phyloP scores from a whole-genome alignment of 2,329 filamentous ascomycete species.

The Hortaea sp. region DNA sequence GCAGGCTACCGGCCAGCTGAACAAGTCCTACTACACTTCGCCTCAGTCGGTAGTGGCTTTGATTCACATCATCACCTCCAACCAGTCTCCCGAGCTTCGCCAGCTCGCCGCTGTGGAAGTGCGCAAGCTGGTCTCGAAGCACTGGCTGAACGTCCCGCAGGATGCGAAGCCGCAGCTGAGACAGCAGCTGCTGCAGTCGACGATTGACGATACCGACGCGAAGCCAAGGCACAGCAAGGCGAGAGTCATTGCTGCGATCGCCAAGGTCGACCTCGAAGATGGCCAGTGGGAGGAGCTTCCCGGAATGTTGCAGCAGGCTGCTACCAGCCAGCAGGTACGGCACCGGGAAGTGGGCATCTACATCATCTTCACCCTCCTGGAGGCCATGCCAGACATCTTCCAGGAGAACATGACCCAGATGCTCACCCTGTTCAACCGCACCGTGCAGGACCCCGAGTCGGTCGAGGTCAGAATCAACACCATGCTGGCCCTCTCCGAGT shows the following conservation, averaged over 20 bases:
- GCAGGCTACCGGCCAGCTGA: conserved; percentile 77
- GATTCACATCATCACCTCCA: conserved; percentile 76
- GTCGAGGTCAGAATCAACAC: conserved; percentile 91
- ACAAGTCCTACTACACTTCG: conserved; percentile 85
- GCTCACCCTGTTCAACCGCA: conserved; percentile 73
- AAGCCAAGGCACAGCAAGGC: conserved; percentile 78
- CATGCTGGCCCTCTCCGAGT: conserved; percentile 76
- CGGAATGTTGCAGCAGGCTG: conserved; percentile 66
- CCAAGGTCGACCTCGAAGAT: conserved; percentile 75
- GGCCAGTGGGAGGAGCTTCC: conserved; percentile 79
- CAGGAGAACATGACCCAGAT: conserved; percentile 69
- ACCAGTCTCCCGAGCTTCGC: conserved; percentile 60
- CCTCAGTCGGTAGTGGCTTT: conserved; percentile 76
- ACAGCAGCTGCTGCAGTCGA: conserved; percentile 72
- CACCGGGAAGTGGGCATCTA: conserved; percentile 88
- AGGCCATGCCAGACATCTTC: conserved; percentile 77
- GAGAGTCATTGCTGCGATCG: conserved; percentile 78
- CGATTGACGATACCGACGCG: conserved; percentile 66
- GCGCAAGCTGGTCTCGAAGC: conserved; percentile 69
- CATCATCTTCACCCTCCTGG: conserved; percentile 84
- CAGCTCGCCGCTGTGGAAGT: conserved; percentile 90
- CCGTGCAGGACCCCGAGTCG: conserved; percentile 83
- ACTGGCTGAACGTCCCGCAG: conserved; percentile 66
- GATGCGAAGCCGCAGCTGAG: conserved; percentile 73
- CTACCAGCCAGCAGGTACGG: conserved; percentile 60